Evolutionary conservation across 805 yeast species (phyloP), one percentile per base, ranked within the genome.

Genomic region (Pichia kluyveri): DNA sequence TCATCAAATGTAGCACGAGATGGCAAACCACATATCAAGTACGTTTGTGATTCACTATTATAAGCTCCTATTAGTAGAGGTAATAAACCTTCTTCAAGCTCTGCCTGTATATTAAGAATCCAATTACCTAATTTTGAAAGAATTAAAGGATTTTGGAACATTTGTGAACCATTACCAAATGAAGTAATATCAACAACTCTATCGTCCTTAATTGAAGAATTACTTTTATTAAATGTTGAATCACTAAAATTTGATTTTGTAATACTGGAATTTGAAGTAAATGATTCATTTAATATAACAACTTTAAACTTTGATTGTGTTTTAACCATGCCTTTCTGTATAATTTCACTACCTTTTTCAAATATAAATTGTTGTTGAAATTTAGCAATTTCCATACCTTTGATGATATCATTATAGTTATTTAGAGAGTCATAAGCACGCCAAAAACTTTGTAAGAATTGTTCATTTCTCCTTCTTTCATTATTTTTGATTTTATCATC

Each of bases 91-190:
- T 70, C 70, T 52, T 85, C 90, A 17, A 83, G 67, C 60, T 89
- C 96, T 5, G 95, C 83, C 56, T 91, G 83, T 51, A 88, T 83
- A 60, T 95, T 98, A 42, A 88, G 69, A 5, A 93, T 71, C 99
- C 99, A 95, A 50, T 80, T 77, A 0, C 97, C 98, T 27, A 93
- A 69, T 55, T 95, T 78, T 38, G 87, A 70, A 42, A 95, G 66
- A 41, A 95, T 86, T 50, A 93, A 67, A 4, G 99, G 99, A 63
- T 93, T 95, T 55, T 76, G 76, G 65, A 88, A 91, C 45, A 86
- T 67, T 30, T 73, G 77, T 28, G 87, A 69, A 57, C 87, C 93
- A 5, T 95, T 93, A n/a, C 59, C 57, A 28, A 66, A 51, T 0
- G 67, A 58, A 19, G 54, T 57, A 44, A 65, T 60, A 31, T 62